Evolutionary conservation across 257 asterid genomes (phyloP), one percentile per base, ranked within the genome.

Genomic region (Echium plantagineum): DNA sequence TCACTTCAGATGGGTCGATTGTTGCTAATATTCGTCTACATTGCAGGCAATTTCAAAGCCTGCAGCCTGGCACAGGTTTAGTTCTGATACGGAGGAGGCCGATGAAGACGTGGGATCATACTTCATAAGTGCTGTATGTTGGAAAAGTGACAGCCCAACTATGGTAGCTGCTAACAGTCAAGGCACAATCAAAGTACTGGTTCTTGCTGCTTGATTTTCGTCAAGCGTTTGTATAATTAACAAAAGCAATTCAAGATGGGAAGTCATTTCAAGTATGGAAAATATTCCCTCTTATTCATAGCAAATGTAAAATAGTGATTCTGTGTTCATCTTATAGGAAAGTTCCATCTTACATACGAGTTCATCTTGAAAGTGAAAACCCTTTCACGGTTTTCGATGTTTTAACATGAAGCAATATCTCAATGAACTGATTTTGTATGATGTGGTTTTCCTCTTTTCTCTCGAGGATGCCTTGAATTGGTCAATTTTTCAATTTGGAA

Each of bases 91-190:
- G 35, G 83, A 80, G 18, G 88, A 83, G 22, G 75, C 63, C 0
- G 81, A 69, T 57, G 94, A 78, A 71, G 86, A 82, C 15, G 60
- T 71, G 19, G 75, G 87, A 54, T 79, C 95, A 5, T 82, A 79
- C 71, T 91, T 85, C 86, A 84, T 85, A 20, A 82, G 95, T 64
- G 94, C 95, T 0, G 98, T 87, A 63, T 85, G 97, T 70, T 90
- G 97, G 97, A 87, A 83, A 78, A 80, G 84, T 26, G 93, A 88
- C 59, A 74, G 90, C 73, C 84, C 95, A 4, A 83, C 95, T 4
- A 75, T 91, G 83, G 62, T 88, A 57, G 62, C 90, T 8, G 94
- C 96, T 8, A 85, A 88, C 77, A 83, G 94, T 73, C 90, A 74
- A 70, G 95, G 98, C 68, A 79, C 90, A 15, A 81, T 91, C 16